A percentile compares a stretch with the other conserved stretches of the same genome.
phyloP scores from a whole-genome alignment of 257 asterid species.

The Solanum corneliomulleri region DNA sequence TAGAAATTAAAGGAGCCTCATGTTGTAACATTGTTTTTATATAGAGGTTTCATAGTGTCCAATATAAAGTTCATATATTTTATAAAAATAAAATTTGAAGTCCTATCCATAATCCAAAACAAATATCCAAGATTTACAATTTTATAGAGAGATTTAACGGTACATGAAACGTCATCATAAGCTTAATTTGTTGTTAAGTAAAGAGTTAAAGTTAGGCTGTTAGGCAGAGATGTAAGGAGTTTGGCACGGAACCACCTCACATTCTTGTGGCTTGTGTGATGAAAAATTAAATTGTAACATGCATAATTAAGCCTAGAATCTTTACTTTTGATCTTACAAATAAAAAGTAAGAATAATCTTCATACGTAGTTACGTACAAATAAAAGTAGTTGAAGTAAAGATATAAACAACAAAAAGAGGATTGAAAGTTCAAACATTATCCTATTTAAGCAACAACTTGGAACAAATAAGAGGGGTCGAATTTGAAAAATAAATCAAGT shows the following conservation, averaged over 20 bases:
- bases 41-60: too few relatives aligned
- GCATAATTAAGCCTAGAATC: neutral
- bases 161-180: neutral
- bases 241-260: neutral
- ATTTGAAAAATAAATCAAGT: neutral
- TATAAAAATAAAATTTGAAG: neutral
- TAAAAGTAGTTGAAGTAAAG: neutral
- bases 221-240: neutral
- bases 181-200: neutral
- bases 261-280: neutral
- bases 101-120: neutral
- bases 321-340: too few relatives aligned
- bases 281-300: neutral
- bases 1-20: too few relatives aligned
- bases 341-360: too few relatives aligned
- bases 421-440: neutral
- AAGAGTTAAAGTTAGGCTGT: neutral
- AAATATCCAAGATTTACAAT: neutral
- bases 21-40: too few relatives aligned
- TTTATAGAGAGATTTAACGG: neutral
- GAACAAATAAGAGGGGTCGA: neutral
- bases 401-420: too few relatives aligned
- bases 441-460: neutral
- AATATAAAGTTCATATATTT: too few relatives aligned
- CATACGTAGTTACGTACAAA: neutral